Percentiles rank a stretch among this genome's conserved stretches.
phyloP scores from a whole-genome alignment of 345 rosid species.

The Ceriops decandra region DNA sequence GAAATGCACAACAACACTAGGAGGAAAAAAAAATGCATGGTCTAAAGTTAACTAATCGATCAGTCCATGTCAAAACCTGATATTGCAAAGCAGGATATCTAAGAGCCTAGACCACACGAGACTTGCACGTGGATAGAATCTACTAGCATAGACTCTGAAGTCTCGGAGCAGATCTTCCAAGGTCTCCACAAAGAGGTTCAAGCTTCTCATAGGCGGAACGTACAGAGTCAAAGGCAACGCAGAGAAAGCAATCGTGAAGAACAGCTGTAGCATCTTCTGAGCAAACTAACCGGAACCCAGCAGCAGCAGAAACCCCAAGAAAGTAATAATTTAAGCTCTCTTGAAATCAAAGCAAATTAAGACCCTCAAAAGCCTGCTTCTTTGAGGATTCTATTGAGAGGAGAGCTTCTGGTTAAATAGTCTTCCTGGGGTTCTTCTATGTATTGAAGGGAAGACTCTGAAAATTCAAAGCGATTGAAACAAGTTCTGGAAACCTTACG shows the following conservation, averaged over 20 bases:
- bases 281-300: constrained; percentile 2
- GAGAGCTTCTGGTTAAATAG: no score
- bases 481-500: no score
- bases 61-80: constrained; percentile 25
- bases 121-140: constrained; percentile 66
- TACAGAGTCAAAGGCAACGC: constrained; percentile 83
- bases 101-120: constrained; percentile 63
- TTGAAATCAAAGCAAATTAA: no score
- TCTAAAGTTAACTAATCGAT: not conserved
- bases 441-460: no score
- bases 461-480: no score
- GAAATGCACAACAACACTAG: not conserved
- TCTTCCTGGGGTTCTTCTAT: no score
- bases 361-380: no score
- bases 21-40: not conserved
- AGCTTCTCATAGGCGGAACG: constrained; percentile 77
- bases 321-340: no score
- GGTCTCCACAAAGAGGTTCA: constrained; percentile 65
- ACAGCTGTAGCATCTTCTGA: constrained; percentile 52
- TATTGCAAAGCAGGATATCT: constrained; percentile 59
- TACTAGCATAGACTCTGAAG: constrained; percentile 46
- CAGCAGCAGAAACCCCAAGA: no score
- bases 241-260: constrained; percentile 84
- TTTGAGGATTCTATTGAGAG: no score
- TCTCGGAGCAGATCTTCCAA: constrained; percentile 62